Percentiles rank a stretch among this genome's conserved stretches.
phyloP scores from a whole-genome alignment of 2,329 filamentous ascomycete genomes.

The Nakataea oryzae region DNA sequence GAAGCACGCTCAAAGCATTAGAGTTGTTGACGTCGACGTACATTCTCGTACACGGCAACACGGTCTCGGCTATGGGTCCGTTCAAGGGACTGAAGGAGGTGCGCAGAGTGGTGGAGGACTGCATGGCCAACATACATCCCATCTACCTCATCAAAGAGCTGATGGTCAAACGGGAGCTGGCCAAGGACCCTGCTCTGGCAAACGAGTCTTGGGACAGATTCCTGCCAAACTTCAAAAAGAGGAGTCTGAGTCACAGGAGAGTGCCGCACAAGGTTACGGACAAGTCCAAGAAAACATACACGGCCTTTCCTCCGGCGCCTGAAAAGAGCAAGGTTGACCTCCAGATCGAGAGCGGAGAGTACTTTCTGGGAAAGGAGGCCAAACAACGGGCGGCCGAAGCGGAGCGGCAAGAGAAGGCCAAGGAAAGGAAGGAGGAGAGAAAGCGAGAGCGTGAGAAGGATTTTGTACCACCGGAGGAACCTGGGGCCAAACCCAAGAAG shows the following conservation, averaged over 20 bases:
- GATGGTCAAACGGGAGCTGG: conserved; percentile 75
- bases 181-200: conserved; percentile 70
- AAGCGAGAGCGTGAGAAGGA: conserved; percentile 75
- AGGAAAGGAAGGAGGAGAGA: conserved; percentile 80
- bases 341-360: conserved; percentile 97
- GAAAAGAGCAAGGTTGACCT: conserved; percentile 99
- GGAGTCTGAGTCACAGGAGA: conserved; percentile 73
- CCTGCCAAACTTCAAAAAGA: conserved; percentile 93
- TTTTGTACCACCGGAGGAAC: conserved; percentile 79
- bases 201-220: conserved; percentile 94
- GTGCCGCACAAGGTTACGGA: conserved; percentile 80
- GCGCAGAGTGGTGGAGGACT: conserved; percentile 81
- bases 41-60: conserved; percentile 93
- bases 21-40: conserved; percentile 88
- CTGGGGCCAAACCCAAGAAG: conserved; percentile 52
- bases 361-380: conserved; percentile 86
- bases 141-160: conserved; percentile 72
- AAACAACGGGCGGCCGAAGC: conserved; percentile 77
- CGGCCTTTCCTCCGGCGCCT: conserved; percentile 89
- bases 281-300: conserved; percentile 91
- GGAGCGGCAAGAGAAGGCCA: conserved; percentile 74
- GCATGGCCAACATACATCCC: conserved; percentile 94
- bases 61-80: conserved; percentile 81
- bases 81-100: conserved; percentile 93
- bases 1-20: conserved; percentile 86